A percentile compares a stretch with the other conserved stretches of the same genome.
These are phyloP conservation scores for Globisporangium canariense DNA, from an alignment of 352 stramenopile genomes.

Conservation along the genomic window DNA sequence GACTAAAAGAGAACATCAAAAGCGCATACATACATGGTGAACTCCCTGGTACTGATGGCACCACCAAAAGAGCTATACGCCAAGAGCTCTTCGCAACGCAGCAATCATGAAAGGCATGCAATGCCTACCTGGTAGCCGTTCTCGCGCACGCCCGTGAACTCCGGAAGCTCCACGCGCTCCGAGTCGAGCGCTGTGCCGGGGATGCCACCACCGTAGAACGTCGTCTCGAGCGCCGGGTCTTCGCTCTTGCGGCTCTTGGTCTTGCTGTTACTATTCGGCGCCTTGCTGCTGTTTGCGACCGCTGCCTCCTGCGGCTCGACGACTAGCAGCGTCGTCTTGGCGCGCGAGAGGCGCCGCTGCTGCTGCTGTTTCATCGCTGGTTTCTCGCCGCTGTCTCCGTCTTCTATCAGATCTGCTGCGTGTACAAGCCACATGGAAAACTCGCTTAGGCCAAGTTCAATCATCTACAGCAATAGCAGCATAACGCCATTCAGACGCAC, in stretches of 20 bases:
- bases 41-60: background rate
- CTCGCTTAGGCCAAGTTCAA: background rate
- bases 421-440: background rate
- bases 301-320: constrained; percentile 19
- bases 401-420: constrained; percentile 11
- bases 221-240: constrained; percentile 14
- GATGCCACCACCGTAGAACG: constrained; percentile 61
- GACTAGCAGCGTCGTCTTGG: constrained; percentile 38
- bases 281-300: constrained; percentile 9
- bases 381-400: constrained; percentile 13
- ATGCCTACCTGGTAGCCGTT: constrained; percentile 39
- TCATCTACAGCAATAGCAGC: background rate
- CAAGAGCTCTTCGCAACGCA: background rate
- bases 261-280: background rate
- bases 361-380: constrained; percentile 6
- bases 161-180: constrained; percentile 44
- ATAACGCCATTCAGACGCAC: background rate
- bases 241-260: constrained; percentile 13
- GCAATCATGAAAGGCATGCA: background rate
- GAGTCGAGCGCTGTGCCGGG: constrained; percentile 62
- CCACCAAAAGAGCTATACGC: background rate
- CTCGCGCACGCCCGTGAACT: constrained; percentile 57
- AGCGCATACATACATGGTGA: background rate
- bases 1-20: constrained; percentile 24
- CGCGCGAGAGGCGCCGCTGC: constrained; percentile 27